Conservation (phyloP, 768 basidiomycete species). For the Dioszegia hungarica region DNA sequence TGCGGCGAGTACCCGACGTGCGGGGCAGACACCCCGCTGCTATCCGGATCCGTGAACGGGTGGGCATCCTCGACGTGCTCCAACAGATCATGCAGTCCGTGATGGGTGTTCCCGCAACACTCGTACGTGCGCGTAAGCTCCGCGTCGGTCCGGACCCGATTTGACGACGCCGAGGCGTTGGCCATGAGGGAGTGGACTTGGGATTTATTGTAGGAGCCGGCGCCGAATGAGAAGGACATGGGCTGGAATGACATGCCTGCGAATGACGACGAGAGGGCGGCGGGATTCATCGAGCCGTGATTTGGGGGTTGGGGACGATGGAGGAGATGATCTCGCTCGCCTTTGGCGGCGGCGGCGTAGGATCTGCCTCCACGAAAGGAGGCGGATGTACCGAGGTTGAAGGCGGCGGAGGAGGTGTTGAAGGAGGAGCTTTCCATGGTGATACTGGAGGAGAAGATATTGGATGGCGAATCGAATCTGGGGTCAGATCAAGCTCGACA, state of each 20-base stretch:
- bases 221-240: conserved; percentile 27
- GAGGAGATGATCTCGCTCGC: conserved; percentile 7
- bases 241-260: conserved; percentile 38
- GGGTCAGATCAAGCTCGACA: background rate
- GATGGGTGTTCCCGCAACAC: conserved; percentile 40
- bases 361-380: conserved; percentile 30
- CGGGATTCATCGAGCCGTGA: conserved; percentile 3
- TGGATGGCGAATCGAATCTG: conserved; percentile 30
- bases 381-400: conserved; percentile 37
- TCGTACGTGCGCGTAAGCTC: conserved; percentile 38
- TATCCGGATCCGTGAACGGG: conserved; percentile 26
- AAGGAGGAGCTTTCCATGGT: conserved; percentile 40
- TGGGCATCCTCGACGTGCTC: conserved; percentile 47
- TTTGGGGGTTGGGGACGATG: background rate
- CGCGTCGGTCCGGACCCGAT: conserved; percentile 28
- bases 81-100: conserved; percentile 41
- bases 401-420: conserved; percentile 25
- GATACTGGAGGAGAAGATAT: conserved; percentile 37
- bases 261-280: conserved; percentile 31
- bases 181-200: conserved; percentile 34
- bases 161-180: background rate
- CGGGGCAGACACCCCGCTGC: background rate
- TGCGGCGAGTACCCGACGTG: conserved; percentile 31
- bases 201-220: conserved; percentile 23
- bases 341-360: conserved; percentile 32